Evolutionary conservation across 495 filamentous ascomycete species (phyloP).

Genomic region (Hypoxylon crocopeplum): DNA sequence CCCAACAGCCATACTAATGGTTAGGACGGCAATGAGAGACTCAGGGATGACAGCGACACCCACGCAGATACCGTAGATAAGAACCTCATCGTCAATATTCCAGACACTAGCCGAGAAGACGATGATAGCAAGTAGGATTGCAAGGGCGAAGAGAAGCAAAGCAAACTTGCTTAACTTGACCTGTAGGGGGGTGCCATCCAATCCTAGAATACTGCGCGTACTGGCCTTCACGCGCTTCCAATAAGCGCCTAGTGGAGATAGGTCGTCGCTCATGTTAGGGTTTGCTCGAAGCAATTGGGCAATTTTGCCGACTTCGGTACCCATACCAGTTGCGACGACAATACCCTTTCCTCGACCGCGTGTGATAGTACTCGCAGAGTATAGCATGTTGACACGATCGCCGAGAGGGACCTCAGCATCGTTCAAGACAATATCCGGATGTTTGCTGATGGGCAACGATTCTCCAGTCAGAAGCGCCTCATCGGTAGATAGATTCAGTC

Average conservation of each 20-base stretch:
- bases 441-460: constrained; percentile 73
- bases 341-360: constrained; percentile 73
- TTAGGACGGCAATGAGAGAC: constrained; percentile 76
- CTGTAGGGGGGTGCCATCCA: constrained; percentile 73
- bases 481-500: constrained; percentile 75
- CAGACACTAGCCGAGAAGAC: constrained; percentile 69
- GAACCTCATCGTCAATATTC: constrained; percentile 64
- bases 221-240: constrained; percentile 44
- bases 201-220: constrained; percentile 63
- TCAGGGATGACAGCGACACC: constrained; percentile 79
- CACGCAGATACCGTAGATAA: constrained; percentile 70
- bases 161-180: constrained; percentile 74
- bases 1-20: constrained; percentile 77
- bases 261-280: constrained; percentile 40
- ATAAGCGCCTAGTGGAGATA: constrained; percentile 38
- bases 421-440: constrained; percentile 44
- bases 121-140: constrained; percentile 72
- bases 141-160: constrained; percentile 70
- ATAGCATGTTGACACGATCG: constrained; percentile 74
- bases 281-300: constrained; percentile 65
- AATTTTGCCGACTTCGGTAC: constrained; percentile 75
- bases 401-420: constrained; percentile 64
- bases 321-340: constrained; percentile 74
- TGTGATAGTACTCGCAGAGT: constrained; percentile 74
- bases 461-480: constrained; percentile 81